These are phyloP conservation scores for Ophiostoma pallidulum DNA, from an alignment of 2,329 filamentous ascomycete species.

Conservation along the genomic window DNA sequence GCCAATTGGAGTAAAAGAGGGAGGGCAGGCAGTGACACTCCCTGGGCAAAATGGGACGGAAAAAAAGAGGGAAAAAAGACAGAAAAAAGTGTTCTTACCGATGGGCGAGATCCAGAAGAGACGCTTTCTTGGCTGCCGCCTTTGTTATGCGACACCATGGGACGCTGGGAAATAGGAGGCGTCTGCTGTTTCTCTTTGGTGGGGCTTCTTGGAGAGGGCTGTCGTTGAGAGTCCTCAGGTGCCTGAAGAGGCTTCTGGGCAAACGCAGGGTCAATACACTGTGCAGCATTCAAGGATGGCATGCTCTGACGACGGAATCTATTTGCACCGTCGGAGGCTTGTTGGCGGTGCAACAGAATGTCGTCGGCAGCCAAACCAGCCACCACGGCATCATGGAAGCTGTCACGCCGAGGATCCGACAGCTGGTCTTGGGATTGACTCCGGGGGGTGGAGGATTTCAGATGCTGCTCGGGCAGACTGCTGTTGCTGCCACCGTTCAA, in stretches of 20 bases:
- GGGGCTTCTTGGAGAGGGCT: conserved; percentile 21
- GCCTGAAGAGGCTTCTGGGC: conserved; percentile 28
- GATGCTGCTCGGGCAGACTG: conserved; percentile 27
- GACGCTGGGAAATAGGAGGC: conserved; percentile 18
- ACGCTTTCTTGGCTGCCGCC: conserved; percentile 58
- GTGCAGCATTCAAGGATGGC: conserved; percentile 50
- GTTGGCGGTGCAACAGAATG: conserved; percentile 49
- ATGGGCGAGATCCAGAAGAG: conserved; percentile 50
- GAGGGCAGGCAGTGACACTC: too few relatives aligned
- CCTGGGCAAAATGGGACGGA: conserved; percentile 10
- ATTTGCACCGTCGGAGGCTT: conserved; percentile 57
- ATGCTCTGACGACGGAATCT: conserved; percentile 76
- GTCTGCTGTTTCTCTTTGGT: conserved; percentile 33
- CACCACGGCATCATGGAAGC: conserved; percentile 36
- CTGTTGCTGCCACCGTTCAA: conserved; percentile 34
- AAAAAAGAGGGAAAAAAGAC: conserved; percentile 7
- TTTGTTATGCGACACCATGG: conserved; percentile 28
- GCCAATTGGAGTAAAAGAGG: too few relatives aligned
- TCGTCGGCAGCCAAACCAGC: conserved; percentile 56
- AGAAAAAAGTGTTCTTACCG: conserved; percentile 45
- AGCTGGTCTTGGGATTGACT: conserved; percentile 23
- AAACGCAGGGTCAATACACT: conserved; percentile 30
- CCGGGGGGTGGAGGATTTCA: conserved; percentile 25
- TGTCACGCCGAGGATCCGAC: conserved; percentile 37
- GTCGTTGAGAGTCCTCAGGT: conserved; percentile 26